Evolutionary conservation across 805 yeast species (phyloP).

Genomic region (Spathaspora girioi): DNA sequence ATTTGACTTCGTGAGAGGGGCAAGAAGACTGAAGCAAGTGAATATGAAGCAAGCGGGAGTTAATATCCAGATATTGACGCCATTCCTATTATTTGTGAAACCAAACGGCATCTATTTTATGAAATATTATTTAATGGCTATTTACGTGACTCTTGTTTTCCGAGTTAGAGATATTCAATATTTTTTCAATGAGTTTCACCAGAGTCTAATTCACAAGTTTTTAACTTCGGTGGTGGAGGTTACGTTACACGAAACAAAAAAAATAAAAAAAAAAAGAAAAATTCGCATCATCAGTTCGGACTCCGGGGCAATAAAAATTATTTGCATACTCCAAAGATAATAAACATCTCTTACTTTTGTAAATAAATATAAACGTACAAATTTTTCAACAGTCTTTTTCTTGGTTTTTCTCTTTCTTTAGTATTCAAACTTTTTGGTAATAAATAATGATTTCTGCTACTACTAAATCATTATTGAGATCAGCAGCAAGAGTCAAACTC

Average conservation of each 20-base stretch:
- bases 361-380: neutral
- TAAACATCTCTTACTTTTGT: neutral
- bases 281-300: neutral
- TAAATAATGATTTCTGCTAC: conserved; percentile 3
- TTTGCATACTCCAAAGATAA: too few species aligned
- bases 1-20: neutral
- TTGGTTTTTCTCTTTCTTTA: neutral
- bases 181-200: neutral
- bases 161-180: neutral
- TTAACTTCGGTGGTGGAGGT: neutral
- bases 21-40: neutral
- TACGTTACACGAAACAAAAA: neutral
- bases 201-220: neutral
- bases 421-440: neutral
- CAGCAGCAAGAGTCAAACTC: neutral
- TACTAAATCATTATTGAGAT: conserved; percentile 3
- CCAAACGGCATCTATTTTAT: neutral
- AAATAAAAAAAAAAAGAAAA: neutral
- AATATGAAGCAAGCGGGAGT: neutral
- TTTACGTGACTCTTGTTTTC: neutral
- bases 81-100: neutral
- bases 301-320: neutral
- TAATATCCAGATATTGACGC: neutral
- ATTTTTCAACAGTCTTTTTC: neutral
- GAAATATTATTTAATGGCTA: neutral